Percentiles rank a stretch among this genome's conserved stretches.
phyloP scores from a whole-genome alignment of 2,329 filamentous ascomycete species.

The Karstenula rhodostoma region DNA sequence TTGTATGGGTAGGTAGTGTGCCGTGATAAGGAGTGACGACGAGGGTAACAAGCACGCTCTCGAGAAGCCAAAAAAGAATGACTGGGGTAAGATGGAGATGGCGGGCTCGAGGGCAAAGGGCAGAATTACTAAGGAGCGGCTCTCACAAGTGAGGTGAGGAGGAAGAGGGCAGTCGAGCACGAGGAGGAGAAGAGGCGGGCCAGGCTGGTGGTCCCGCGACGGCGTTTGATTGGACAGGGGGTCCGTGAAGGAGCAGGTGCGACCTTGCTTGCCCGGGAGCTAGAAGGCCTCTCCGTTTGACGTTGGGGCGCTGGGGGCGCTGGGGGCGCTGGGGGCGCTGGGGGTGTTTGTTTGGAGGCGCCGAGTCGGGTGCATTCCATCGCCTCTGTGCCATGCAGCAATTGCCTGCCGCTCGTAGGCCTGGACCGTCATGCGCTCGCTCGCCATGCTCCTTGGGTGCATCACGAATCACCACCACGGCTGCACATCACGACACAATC shows the following conservation, averaged over 20 bases:
- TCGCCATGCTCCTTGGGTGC: neutral
- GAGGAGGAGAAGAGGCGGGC: constrained; percentile 46
- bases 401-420: neutral
- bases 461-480: too few species aligned
- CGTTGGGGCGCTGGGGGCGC: neutral
- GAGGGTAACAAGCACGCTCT: constrained; percentile 27
- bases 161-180: constrained; percentile 34
- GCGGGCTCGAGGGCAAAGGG: constrained; percentile 25
- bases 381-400: neutral
- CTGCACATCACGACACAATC: constrained; percentile 7
- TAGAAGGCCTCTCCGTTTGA: constrained; percentile 9
- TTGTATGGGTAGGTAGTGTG: constrained; percentile 20
- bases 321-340: too few species aligned
- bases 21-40: constrained; percentile 23
- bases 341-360: constrained; percentile 2
- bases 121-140: constrained; percentile 42
- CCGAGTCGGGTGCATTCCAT: constrained; percentile 13
- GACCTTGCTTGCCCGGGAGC: constrained; percentile 14
- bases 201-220: constrained; percentile 6
- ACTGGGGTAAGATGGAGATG: constrained; percentile 49
- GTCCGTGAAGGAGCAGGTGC: constrained; percentile 8
- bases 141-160: constrained; percentile 46
- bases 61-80: constrained; percentile 47
- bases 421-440: neutral
- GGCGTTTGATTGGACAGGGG: constrained; percentile 30